These are phyloP conservation scores for Dothistroma pini DNA, from an alignment of 2,329 filamentous ascomycete genomes.

Conservation along the genomic window DNA sequence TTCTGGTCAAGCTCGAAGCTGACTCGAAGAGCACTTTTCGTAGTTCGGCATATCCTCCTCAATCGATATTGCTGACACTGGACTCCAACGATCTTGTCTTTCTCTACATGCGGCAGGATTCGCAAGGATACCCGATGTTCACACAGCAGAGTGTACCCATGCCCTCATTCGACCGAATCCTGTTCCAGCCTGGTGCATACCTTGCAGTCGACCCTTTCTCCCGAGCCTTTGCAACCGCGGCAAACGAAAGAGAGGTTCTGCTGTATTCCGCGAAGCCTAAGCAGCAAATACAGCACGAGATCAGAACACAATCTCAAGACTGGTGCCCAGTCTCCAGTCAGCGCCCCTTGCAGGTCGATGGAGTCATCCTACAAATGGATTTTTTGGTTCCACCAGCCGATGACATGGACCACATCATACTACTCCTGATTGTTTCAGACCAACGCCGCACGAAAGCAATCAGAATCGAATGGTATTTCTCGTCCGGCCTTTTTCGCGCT, in stretches of 20 bases:
- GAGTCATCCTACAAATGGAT: slow-evolving; percentile 78
- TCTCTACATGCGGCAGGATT: slow-evolving; percentile 58
- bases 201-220: slow-evolving; percentile 73
- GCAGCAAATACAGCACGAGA: slow-evolving; percentile 48
- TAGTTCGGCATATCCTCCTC: slow-evolving; percentile 55
- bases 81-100: slow-evolving; percentile 72
- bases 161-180: slow-evolving; percentile 51
- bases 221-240: slow-evolving; percentile 63
- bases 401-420: slow-evolving; percentile 68
- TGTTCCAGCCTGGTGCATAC: slow-evolving; percentile 58
- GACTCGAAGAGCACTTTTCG: slow-evolving; percentile 19
- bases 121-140: slow-evolving; percentile 55
- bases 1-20: slow-evolving; percentile 27
- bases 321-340: slow-evolving; percentile 60
- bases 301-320: slow-evolving; percentile 43
- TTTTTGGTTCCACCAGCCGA: slow-evolving; percentile 71
- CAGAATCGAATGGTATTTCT: slow-evolving; percentile 33
- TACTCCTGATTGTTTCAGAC: slow-evolving; percentile 60
- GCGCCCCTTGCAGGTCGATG: slow-evolving; percentile 51
- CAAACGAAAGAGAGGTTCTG: slow-evolving; percentile 66
- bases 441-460: slow-evolving; percentile 42
- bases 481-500: slow-evolving; percentile 18
- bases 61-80: slow-evolving; percentile 73
- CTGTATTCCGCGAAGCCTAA: slow-evolving; percentile 66
- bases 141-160: slow-evolving; percentile 57